phyloP scores from a whole-genome alignment of 768 basidiomycete species.

The Mycena pura region DNA sequence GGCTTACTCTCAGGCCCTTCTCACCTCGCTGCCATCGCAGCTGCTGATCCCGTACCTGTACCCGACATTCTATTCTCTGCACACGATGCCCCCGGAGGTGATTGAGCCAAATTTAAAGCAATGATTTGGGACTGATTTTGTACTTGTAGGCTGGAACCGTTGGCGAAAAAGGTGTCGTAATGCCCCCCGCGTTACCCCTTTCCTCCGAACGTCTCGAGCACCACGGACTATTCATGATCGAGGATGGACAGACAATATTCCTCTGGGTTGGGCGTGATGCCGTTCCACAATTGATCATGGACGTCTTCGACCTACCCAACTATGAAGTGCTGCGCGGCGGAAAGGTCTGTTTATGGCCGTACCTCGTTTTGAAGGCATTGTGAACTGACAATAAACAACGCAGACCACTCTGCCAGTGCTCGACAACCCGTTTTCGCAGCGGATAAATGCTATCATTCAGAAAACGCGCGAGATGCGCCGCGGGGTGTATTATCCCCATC shows the following conservation, averaged over 20 bases:
- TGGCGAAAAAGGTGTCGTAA: slow-evolving; percentile 85
- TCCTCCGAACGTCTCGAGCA: slow-evolving; percentile 95
- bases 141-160: slow-evolving; percentile 80
- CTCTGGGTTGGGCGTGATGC: slow-evolving; percentile 98
- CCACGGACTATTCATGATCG: slow-evolving; percentile 95
- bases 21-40: slow-evolving; percentile 92
- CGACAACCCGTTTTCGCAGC: slow-evolving; percentile 95
- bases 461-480: slow-evolving; percentile 95
- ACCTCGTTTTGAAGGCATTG: slow-evolving; percentile 2
- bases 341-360: slow-evolving; percentile 63
- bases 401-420: slow-evolving; percentile 89
- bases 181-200: slow-evolving; percentile 88
- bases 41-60: slow-evolving; percentile 92
- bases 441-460: slow-evolving; percentile 91
- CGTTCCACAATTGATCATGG: slow-evolving; percentile 92
- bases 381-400: not conserved
- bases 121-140: slow-evolving; percentile 10
- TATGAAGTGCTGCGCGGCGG: slow-evolving; percentile 93
- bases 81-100: slow-evolving; percentile 95
- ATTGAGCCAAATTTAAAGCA: slow-evolving; percentile 20
- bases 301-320: slow-evolving; percentile 89
- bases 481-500: slow-evolving; percentile 90
- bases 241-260: slow-evolving; percentile 98
- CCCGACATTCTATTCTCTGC: slow-evolving; percentile 93
- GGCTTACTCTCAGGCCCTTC: slow-evolving; percentile 91